Conservation (phyloP, 257 asterid genomes). For the Coffea eugenioides region DNA sequence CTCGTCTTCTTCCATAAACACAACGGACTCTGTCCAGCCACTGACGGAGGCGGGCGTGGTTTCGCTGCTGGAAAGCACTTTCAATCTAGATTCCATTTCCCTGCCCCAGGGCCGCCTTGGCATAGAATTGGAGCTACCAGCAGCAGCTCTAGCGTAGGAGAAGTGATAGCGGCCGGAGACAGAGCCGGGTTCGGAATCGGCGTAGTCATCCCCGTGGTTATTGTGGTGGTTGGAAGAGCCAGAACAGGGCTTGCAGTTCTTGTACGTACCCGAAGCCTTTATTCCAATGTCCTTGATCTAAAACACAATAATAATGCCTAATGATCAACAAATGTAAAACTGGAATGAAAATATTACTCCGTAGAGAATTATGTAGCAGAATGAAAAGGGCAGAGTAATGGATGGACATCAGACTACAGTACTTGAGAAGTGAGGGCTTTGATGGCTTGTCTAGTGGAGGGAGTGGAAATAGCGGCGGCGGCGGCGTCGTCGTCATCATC, state of each 20-base stretch:
- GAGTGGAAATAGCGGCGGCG: slow-evolving; percentile 8
- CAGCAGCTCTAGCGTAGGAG: slow-evolving; percentile 57
- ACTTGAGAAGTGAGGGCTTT: too few relatives aligned
- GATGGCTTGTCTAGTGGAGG: slow-evolving; percentile 52
- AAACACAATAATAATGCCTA: neutral
- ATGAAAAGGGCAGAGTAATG: too few relatives aligned
- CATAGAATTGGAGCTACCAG: slow-evolving; percentile 56
- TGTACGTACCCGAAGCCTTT: slow-evolving; percentile 94
- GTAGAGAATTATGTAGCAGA: too few relatives aligned
- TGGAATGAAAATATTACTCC: too few relatives aligned
- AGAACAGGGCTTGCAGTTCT: too few relatives aligned
- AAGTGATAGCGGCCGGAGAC: too few relatives aligned
- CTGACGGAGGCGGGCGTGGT: slow-evolving; percentile 89
- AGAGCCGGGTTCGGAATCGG: too few relatives aligned
- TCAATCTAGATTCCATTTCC: slow-evolving; percentile 62
- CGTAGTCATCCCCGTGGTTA: too few relatives aligned
- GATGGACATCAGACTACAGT: too few relatives aligned
- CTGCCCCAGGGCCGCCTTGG: slow-evolving; percentile 64
- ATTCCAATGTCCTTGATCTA: slow-evolving; percentile 94
- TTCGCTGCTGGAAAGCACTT: slow-evolving; percentile 76
- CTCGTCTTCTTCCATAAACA: slow-evolving; percentile 79
- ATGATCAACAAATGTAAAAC: neutral
- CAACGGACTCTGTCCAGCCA: slow-evolving; percentile 68
- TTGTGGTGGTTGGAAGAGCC: too few relatives aligned
- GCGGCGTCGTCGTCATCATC: slow-evolving; percentile 64